Evolutionary conservation across 1,284 basidiomycete genomes (phyloP).

Genomic region (Austroboletus niveus): DNA sequence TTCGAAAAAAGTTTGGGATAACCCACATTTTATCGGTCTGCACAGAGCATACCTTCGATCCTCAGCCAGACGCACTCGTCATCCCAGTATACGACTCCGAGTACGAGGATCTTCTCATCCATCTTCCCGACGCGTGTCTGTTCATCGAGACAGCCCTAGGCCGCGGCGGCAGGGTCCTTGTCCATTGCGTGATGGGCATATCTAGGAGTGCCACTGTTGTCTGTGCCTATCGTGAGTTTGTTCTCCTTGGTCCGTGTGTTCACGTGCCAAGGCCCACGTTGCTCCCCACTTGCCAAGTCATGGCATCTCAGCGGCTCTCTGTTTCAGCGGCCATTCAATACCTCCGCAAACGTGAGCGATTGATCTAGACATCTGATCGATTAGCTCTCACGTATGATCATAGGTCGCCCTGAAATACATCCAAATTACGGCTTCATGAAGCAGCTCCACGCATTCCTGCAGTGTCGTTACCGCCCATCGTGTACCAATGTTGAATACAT

Average conservation of each 20-base stretch:
- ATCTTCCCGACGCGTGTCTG: slow-evolving; percentile 49
- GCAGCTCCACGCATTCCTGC: slow-evolving; percentile 54
- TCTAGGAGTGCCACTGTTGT: slow-evolving; percentile 68
- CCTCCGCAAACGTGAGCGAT: slow-evolving; percentile 46
- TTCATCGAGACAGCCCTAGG: slow-evolving; percentile 55
- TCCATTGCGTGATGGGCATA: slow-evolving; percentile 77
- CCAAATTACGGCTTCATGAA: slow-evolving; percentile 66
- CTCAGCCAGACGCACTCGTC: slow-evolving; percentile 42
- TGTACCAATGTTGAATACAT: slow-evolving; percentile 45
- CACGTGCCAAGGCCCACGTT: slow-evolving; percentile 5
- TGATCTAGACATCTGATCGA: slow-evolving; percentile 1
- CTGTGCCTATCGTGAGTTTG: slow-evolving; percentile 56
- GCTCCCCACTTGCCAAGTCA: slow-evolving; percentile 40
- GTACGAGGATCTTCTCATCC: slow-evolving; percentile 57
- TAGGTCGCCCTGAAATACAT: slow-evolving; percentile 53
- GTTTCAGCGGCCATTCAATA: slow-evolving; percentile 45
- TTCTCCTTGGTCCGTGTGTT: neutral
- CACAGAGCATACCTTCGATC: slow-evolving; percentile 46
- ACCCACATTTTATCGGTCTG: slow-evolving; percentile 64
- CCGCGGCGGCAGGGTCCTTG: slow-evolving; percentile 54
- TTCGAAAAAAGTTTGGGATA: slow-evolving; percentile 42
- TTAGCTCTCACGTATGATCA: slow-evolving; percentile 4
- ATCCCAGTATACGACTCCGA: slow-evolving; percentile 58
- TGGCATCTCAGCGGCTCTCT: slow-evolving; percentile 46
- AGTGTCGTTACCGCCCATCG: slow-evolving; percentile 47